A percentile compares a stretch with the other conserved stretches of the same genome.
phyloP scores from a whole-genome alignment of 768 basidiomycete genomes.

The Lyophyllum semitale region DNA sequence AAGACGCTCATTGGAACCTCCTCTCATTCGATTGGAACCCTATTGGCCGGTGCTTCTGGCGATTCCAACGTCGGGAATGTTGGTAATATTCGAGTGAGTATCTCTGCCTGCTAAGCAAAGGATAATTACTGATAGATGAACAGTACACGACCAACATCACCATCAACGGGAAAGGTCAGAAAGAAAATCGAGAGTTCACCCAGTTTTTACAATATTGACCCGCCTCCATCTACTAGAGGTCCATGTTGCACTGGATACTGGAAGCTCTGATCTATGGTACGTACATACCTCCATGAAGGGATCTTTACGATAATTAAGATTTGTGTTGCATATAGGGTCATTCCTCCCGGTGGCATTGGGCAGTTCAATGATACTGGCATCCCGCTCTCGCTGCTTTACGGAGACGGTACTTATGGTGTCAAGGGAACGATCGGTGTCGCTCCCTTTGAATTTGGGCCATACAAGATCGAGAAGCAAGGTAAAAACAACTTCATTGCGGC shows the following conservation, averaged over 20 bases:
- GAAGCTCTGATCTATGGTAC: conserved; percentile 40
- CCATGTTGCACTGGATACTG: conserved; percentile 37
- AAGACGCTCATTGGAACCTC: not conserved
- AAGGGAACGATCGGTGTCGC: conserved; percentile 34
- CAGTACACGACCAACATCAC: conserved; percentile 27
- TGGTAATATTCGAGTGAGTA: conserved; percentile 12
- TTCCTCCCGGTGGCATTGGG: conserved; percentile 33
- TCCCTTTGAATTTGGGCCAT: conserved; percentile 31
- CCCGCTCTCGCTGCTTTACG: conserved; percentile 28
- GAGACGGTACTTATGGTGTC: conserved; percentile 36
- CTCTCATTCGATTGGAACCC: not conserved
- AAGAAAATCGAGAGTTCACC: not conserved
- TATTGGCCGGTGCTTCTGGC: not conserved
- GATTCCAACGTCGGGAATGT: conserved; percentile 6
- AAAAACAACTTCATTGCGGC: not conserved
- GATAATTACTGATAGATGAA: not conserved
- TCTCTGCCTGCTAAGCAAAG: not conserved
- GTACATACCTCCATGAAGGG: not conserved
- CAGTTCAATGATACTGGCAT: conserved; percentile 33
- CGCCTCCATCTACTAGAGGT: conserved; percentile 18
- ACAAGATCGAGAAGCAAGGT: conserved; percentile 25
- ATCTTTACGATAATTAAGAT: not conserved
- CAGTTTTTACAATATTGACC: not conserved
- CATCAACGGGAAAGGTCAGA: conserved; percentile 25
- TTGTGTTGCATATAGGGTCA: conserved; percentile 26